Evolutionary conservation across 257 asterid species (phyloP).

Genomic region (Nicotiana undulata): DNA sequence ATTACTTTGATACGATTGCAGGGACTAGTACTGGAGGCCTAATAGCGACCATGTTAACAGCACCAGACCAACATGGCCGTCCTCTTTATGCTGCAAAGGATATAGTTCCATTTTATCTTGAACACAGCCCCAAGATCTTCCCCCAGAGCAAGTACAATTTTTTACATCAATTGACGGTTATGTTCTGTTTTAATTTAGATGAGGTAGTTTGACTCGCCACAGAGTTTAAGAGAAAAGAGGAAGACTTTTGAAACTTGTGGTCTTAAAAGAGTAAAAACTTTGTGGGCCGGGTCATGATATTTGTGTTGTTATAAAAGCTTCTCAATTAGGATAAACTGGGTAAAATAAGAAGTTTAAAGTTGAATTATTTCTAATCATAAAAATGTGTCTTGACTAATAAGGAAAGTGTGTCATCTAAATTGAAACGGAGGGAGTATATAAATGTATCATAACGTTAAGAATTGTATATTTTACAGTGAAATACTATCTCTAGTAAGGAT

Average conservation of each 20-base stretch:
- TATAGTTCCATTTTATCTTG: conserved; percentile 32
- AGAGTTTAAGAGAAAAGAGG: no score
- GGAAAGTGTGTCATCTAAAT: no score
- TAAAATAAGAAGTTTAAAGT: no score
- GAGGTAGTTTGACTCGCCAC: no score
- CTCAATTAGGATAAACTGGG: no score
- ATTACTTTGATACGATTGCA: conserved; percentile 53
- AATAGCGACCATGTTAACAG: conserved; percentile 46
- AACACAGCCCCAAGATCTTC: conserved; percentile 34
- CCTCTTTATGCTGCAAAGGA: conserved; percentile 49
- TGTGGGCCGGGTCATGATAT: no score
- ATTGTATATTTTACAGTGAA: conserved; percentile 25
- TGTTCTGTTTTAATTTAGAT: neutral
- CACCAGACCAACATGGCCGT: conserved; percentile 38
- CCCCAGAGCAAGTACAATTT: conserved; percentile 4
- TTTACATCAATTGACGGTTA: neutral
- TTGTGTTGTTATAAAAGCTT: no score
- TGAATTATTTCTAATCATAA: no score
- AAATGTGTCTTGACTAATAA: no score
- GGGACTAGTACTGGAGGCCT: conserved; percentile 71
- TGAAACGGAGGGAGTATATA: no score
- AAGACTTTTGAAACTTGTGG: no score
- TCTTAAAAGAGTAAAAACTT: no score
- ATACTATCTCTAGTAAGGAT: neutral
- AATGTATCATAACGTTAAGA: neutral